Evolutionary conservation across 2,329 filamentous ascomycete genomes (phyloP).

Genomic region (Grosmannia serpens): DNA sequence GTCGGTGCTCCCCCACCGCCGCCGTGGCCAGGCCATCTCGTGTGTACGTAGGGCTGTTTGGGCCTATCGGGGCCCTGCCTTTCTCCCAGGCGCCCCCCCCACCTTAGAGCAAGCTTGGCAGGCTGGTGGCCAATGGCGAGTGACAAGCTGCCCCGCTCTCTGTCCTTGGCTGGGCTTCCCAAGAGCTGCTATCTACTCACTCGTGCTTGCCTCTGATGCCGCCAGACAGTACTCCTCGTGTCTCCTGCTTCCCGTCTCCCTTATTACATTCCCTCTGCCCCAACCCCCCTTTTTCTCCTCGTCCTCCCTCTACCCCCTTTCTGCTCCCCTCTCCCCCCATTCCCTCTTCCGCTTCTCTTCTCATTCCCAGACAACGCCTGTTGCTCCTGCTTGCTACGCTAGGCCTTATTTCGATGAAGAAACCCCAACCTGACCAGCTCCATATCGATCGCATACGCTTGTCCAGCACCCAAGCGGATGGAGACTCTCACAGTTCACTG

Average conservation of each 20-base stretch:
- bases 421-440: constrained; percentile 41
- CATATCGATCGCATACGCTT: constrained; percentile 45
- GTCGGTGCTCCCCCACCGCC: too few species aligned
- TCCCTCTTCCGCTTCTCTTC: constrained; percentile 9
- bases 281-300: neutral
- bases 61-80: neutral
- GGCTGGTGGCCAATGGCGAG: neutral
- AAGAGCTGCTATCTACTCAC: too few species aligned
- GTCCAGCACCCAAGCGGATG: constrained; percentile 44
- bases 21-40: too few species aligned
- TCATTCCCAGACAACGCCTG: neutral
- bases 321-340: neutral
- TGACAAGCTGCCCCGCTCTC: neutral
- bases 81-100: neutral
- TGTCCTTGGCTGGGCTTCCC: neutral
- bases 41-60: neutral
- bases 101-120: neutral
- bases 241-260: neutral
- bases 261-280: neutral
- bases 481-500: constrained; percentile 27
- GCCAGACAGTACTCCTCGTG: neutral
- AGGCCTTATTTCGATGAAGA: constrained; percentile 45
- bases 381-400: neutral
- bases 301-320: neutral
- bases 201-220: too few species aligned